phyloP scores from a whole-genome alignment of 1,284 basidiomycete species.

The Puccinia hordei region DNA sequence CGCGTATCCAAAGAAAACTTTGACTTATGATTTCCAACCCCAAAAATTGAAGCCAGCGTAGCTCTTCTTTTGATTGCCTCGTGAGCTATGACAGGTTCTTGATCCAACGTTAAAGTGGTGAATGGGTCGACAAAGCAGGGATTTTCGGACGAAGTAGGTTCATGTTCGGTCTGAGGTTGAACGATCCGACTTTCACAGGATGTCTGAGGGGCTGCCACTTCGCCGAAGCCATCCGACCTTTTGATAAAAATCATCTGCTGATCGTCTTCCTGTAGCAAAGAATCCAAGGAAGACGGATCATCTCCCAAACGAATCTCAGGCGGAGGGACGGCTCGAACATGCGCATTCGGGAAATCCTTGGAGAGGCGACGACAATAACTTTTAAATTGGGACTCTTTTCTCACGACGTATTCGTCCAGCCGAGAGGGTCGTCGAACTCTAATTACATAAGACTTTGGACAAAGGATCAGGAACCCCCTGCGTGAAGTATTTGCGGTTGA shows the following conservation, averaged over 20 bases:
- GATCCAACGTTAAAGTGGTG: neutral
- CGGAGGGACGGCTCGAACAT: slow-evolving; percentile 52
- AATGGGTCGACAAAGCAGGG: slow-evolving; percentile 26
- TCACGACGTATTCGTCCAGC: slow-evolving; percentile 55
- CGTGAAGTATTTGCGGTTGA: neutral
- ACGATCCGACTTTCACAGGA: neutral
- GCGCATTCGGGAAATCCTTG: slow-evolving; percentile 53
- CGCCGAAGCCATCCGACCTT: neutral
- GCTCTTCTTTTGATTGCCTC: slow-evolving; percentile 21
- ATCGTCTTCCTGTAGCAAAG: slow-evolving; percentile 36
- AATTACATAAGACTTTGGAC: slow-evolving; percentile 53
- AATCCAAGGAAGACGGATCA: slow-evolving; percentile 44
- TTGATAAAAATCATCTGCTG: neutral
- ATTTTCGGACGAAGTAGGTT: neutral
- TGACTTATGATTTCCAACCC: slow-evolving; percentile 42
- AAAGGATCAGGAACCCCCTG: neutral
- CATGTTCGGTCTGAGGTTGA: slow-evolving; percentile 4
- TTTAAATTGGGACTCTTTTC: slow-evolving; percentile 54
- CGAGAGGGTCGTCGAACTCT: slow-evolving; percentile 54
- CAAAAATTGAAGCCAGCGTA: slow-evolving; percentile 46
- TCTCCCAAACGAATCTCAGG: slow-evolving; percentile 40
- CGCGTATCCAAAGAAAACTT: slow-evolving; percentile 47
- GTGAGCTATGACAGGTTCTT: neutral
- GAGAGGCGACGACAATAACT: slow-evolving; percentile 52
- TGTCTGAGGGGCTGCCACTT: neutral